Conservation (phyloP, 352 stramenopile genomes). For the Pythium coloratum region DNA sequence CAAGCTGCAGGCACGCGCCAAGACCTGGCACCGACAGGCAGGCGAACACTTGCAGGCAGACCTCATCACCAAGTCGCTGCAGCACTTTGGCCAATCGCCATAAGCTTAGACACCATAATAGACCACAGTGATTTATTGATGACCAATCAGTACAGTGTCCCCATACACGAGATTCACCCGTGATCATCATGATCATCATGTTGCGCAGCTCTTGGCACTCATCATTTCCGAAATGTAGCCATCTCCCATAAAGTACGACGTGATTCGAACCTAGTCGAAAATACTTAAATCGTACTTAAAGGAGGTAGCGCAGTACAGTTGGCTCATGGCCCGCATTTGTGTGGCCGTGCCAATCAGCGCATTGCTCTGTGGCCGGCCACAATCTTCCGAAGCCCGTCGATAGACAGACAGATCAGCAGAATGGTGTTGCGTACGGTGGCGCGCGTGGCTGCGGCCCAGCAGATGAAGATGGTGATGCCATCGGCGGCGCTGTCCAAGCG, state of each 20-base stretch:
- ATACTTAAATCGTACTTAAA: conserved; percentile 3
- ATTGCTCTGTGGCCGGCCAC: conserved; percentile 15
- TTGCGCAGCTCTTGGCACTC: no score
- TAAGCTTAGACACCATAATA: background rate
- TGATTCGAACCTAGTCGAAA: background rate
- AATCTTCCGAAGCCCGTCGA: conserved; percentile 5
- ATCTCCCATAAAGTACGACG: conserved; percentile 14
- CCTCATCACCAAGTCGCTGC: conserved; percentile 16
- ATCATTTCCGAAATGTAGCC: conserved; percentile 7
- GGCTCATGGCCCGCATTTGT: conserved; percentile 9
- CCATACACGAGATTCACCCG: no score
- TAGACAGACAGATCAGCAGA: background rate
- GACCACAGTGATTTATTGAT: background rate
- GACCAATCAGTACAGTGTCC: no score
- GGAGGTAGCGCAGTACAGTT: conserved; percentile 2
- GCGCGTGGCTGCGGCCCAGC: conserved; percentile 20
- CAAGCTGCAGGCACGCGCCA: conserved; percentile 33
- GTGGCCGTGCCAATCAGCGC: conserved; percentile 18
- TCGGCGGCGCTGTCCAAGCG: conserved; percentile 20
- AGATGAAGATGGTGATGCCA: conserved; percentile 17
- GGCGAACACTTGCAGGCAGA: conserved; percentile 46
- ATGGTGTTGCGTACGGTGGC: conserved; percentile 30
- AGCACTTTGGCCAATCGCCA: conserved; percentile 1
- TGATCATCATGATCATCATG: no score
- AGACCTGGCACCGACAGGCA: conserved; percentile 41